Percentiles rank a stretch among this genome's conserved stretches.
Evolutionary conservation across 768 basidiomycete species (phyloP).

Genomic region (Pulveroboletus frians): DNA sequence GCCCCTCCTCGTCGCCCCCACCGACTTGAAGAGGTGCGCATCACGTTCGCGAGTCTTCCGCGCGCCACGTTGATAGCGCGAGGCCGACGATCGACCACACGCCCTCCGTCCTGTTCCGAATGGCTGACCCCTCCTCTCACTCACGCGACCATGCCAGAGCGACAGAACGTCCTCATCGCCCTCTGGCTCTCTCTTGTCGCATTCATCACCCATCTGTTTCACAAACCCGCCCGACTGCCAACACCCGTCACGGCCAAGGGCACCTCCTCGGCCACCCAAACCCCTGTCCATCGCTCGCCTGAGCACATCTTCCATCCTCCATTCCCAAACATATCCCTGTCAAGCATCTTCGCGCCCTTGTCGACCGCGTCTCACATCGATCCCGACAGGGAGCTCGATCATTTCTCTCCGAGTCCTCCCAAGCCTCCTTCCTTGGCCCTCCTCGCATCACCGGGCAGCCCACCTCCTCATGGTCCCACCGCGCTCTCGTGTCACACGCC

Average conservation of each 20-base stretch:
- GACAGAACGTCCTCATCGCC: slow-evolving; percentile 7
- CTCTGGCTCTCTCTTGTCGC: slow-evolving; percentile 14
- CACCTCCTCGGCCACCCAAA: slow-evolving; percentile 2
- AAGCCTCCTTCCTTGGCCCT: neutral
- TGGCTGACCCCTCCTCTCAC: too few species aligned
- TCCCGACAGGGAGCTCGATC: slow-evolving; percentile 1
- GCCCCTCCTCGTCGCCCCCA: too few species aligned
- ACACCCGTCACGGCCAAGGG: slow-evolving; percentile 15
- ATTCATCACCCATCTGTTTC: slow-evolving; percentile 12
- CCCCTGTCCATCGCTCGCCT: slow-evolving; percentile 1
- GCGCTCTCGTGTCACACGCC: slow-evolving; percentile 4
- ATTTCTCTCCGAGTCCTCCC: neutral
- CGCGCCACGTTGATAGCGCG: slow-evolving; percentile 10
- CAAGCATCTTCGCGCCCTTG: slow-evolving; percentile 9
- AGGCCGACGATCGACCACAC: slow-evolving; percentile 16
- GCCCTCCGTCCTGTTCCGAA: neutral
- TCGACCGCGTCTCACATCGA: neutral
- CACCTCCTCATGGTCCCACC: neutral
- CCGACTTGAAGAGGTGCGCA: neutral
- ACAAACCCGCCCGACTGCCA: slow-evolving; percentile 12
- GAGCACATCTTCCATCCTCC: slow-evolving; percentile 11
- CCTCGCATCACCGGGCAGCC: slow-evolving; percentile 2
- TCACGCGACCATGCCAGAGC: slow-evolving; percentile 2
- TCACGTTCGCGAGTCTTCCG: neutral
- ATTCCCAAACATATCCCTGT: slow-evolving; percentile 18